Evolutionary conservation across 306 rosid species (phyloP).

Genomic region (Cucurbita ficifolia): DNA sequence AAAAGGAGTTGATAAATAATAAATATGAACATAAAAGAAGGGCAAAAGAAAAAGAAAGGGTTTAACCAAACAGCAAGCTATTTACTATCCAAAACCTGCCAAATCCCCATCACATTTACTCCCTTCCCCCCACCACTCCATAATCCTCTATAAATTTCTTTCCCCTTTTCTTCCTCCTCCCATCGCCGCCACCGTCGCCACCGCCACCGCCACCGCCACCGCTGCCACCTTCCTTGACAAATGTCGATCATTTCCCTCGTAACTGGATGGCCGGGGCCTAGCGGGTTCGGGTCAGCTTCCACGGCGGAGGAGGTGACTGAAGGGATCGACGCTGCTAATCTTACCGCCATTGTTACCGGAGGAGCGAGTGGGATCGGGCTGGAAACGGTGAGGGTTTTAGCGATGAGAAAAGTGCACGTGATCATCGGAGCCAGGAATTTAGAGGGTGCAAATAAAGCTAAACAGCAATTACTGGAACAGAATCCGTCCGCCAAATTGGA

Average conservation of each 20-base stretch:
- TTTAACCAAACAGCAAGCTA: not conserved
- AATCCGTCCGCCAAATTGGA: constrained; percentile 35
- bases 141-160: not conserved
- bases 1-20: too few species aligned
- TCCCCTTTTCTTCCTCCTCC: not conserved
- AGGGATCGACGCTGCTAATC: constrained; percentile 54
- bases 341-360: constrained; percentile 78
- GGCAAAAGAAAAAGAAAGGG: not conserved
- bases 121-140: not conserved
- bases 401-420: constrained; percentile 52
- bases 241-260: constrained; percentile 40
- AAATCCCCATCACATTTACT: not conserved
- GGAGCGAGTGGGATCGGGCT: constrained; percentile 95
- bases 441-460: constrained; percentile 59
- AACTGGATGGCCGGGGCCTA: constrained; percentile 55
- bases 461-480: constrained; percentile 27
- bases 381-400: constrained; percentile 66
- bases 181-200: not conserved
- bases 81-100: not conserved
- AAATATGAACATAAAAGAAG: not conserved
- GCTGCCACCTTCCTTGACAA: not conserved
- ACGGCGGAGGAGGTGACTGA: constrained; percentile 68
- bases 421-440: constrained; percentile 67
- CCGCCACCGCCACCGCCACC: not conserved
- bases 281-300: constrained; percentile 85